Percentiles rank a stretch among this genome's conserved stretches.
Evolutionary conservation across 306 rosid genomes (phyloP).

Genomic region (Vigna angularis): DNA sequence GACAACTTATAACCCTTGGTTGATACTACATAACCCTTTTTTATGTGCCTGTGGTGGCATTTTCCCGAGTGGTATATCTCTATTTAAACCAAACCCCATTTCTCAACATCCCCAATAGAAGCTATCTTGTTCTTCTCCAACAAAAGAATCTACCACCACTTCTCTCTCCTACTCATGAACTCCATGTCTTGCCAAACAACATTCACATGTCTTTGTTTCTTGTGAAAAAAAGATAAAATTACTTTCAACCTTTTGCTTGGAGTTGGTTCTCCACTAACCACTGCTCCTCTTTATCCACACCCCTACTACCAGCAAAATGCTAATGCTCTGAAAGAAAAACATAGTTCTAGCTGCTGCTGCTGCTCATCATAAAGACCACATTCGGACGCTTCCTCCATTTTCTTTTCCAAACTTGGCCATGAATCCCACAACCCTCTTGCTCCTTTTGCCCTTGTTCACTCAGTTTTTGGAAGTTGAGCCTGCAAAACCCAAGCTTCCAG

Average conservation of each 20-base stretch:
- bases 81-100: constrained; percentile 29
- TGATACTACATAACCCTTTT: constrained; percentile 14
- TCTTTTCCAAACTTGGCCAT: constrained; percentile 44
- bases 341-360: constrained; percentile 35
- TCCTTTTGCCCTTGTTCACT: constrained; percentile 58
- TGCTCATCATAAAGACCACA: constrained; percentile 36
- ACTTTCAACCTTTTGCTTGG: constrained; percentile 52
- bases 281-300: constrained; percentile 59
- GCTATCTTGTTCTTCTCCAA: constrained; percentile 32
- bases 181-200: constrained; percentile 71
- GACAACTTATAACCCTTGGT: constrained; percentile 31
- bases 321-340: constrained; percentile 52
- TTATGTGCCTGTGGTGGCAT: not conserved
- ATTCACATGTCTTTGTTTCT: constrained; percentile 90
- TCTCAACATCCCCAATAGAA: constrained; percentile 32
- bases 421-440: constrained; percentile 58
- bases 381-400: constrained; percentile 32
- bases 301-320: constrained; percentile 30
- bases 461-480: constrained; percentile 62
- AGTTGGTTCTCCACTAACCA: constrained; percentile 58
- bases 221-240: constrained; percentile 53
- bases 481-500: constrained; percentile 50
- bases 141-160: constrained; percentile 46
- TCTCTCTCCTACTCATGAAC: constrained; percentile 78
- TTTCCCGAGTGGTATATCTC: constrained; percentile 31